Base-by-base conservation (phyloP, 2,329 filamentous ascomycete genomes). In the Zymoseptoria pseudotritici region DNA sequence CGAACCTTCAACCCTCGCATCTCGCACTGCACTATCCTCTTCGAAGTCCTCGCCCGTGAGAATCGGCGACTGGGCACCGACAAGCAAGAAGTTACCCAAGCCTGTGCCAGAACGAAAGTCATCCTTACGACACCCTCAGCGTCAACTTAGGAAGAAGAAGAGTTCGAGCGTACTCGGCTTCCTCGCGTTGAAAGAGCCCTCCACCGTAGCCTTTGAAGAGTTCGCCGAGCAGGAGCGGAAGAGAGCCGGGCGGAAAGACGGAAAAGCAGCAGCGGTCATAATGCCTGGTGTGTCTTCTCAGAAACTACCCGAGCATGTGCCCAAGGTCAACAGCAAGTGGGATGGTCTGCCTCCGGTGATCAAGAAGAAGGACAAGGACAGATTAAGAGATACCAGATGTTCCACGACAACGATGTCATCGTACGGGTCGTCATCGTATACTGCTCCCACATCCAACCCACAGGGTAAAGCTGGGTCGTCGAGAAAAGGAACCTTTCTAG, bases 291-390 rank as follows among this genome's bases (percentile, higher is more conserved):
- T 78, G 1, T 76, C 77, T 5, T 66, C 72, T 5, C 74, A 78
- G 61, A 80, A 78, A 63, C 73, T 83, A 46, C 80, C 80, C 5
- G 64, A 74, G 3, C 72, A 71, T 57, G 78, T 82, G 1, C 80
- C 80, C 20, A 81, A 78, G 62, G 80, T 82, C 42, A 83, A 82
- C 61, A 78, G 78, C 26, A 82, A 79, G 69, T 82, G 80, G 80
- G 76, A 82, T 63, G 80, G 80, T 9, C 67, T 82, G 7, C 80
- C 80, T 11, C 36, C 36, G 4, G 7, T n/a, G 36, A 46, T 46
- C 36, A 46, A 46, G 36, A 46, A 46, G 36, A 46, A 46, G 36
- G 36, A 46, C 36, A 46, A 46, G 6, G 36, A 46, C 2, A 46
- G 36, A n/a, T 46, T n/a, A 5, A 46, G 36, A 17, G 36, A n/a